A percentile compares a stretch with the other conserved stretches of the same genome.
Conservation (phyloP, 208 protist species). For the Polymyxa betae region DNA sequence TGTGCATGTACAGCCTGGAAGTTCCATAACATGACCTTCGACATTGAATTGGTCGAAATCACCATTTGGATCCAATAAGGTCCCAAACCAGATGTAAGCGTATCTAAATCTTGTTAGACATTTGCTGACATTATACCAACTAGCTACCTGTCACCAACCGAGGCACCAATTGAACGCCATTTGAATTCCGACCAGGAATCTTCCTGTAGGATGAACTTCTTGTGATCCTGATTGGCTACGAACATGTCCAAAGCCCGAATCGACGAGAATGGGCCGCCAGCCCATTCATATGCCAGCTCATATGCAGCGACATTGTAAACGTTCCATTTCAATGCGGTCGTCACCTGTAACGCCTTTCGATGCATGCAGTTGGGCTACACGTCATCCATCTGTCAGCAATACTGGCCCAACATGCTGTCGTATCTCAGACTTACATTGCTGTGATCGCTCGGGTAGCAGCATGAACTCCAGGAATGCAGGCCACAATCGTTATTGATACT, state of each 20-base stretch:
- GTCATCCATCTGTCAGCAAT: not conserved
- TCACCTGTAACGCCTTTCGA: slow-evolving; percentile 50
- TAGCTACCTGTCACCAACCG: slow-evolving; percentile 5
- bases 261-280: slow-evolving; percentile 25
- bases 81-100: slow-evolving; percentile 49
- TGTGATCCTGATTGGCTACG: not conserved
- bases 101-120: too few relatives aligned
- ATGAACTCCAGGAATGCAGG: slow-evolving; percentile 30
- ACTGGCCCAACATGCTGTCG: not conserved
- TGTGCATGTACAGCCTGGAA: slow-evolving; percentile 29
- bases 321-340: slow-evolving; percentile 51
- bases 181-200: slow-evolving; percentile 39
- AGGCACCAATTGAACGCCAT: slow-evolving; percentile 9
- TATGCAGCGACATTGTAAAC: slow-evolving; percentile 28
- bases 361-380: slow-evolving; percentile 34
- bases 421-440: not conserved
- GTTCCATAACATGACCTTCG: slow-evolving; percentile 29
- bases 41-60: slow-evolving; percentile 52
- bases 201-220: slow-evolving; percentile 46
- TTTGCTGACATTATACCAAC: not conserved
- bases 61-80: slow-evolving; percentile 28
- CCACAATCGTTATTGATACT: slow-evolving; percentile 21
- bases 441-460: slow-evolving; percentile 45
- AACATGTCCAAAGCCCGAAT: slow-evolving; percentile 46
- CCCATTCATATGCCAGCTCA: slow-evolving; percentile 50